Evolutionary conservation across 2,329 filamentous ascomycete species (phyloP).

Genomic region (Calonectria montana): DNA sequence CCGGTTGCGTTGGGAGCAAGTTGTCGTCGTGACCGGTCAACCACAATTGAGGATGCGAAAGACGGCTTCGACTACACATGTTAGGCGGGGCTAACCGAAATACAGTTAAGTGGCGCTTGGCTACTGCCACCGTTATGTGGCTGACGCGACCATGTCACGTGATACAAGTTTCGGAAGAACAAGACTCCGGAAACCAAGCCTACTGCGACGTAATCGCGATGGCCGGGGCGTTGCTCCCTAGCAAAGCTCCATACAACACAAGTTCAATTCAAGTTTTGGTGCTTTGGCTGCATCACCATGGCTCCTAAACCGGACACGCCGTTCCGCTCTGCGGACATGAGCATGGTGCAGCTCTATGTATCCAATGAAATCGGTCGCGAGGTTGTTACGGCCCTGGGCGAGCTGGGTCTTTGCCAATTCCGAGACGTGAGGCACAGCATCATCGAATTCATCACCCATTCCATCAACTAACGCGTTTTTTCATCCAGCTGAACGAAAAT

Average conservation of each 20-base stretch:
- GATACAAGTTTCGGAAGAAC: constrained; percentile 40
- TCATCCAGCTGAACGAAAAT: constrained; percentile 84
- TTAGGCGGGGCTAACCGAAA: no score
- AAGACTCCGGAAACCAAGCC: constrained; percentile 33
- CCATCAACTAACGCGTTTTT: constrained; percentile 29
- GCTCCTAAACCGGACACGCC: constrained; percentile 85
- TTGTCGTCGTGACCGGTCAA: no score
- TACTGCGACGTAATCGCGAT: constrained; percentile 43
- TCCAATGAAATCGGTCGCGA: constrained; percentile 98
- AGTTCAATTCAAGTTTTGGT: constrained; percentile 46
- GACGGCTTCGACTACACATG: no score
- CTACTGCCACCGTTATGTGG: constrained; percentile 6
- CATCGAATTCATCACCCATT: constrained; percentile 27
- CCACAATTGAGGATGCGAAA: no score
- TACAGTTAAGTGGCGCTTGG: background rate
- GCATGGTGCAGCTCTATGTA: constrained; percentile 99
- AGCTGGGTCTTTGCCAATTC: constrained; percentile 96
- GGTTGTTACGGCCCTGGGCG: constrained; percentile 94
- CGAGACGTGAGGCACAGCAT: constrained; percentile 79
- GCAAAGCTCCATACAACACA: constrained; percentile 44
- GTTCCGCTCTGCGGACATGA: constrained; percentile 99
- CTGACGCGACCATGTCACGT: constrained; percentile 38
- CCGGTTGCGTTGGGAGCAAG: no score
- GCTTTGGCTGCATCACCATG: constrained; percentile 58
- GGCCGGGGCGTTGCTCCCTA: constrained; percentile 42